phyloP scores from a whole-genome alignment of 2,329 filamentous ascomycete genomes.

The Fusarium sarcochroum region DNA sequence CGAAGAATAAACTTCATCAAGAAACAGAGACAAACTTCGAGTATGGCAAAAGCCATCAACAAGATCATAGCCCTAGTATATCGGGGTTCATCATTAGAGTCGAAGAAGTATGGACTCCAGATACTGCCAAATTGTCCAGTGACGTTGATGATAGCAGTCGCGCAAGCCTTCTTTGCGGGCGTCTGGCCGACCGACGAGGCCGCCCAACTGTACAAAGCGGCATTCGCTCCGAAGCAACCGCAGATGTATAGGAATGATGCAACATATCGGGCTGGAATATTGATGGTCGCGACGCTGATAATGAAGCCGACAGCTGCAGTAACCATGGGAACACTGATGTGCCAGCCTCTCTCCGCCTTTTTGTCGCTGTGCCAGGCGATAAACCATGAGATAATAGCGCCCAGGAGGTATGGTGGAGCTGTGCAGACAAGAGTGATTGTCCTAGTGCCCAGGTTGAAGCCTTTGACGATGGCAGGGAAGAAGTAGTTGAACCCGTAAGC shows the following conservation, averaged over 20 bases:
- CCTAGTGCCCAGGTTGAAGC: neutral
- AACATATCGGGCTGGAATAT: neutral
- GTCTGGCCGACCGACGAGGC: neutral
- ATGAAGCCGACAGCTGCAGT: neutral
- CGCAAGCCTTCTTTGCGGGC: neutral
- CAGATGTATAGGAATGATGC: neutral
- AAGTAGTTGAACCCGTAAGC: neutral
- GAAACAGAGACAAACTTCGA: neutral
- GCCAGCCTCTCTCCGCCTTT: neutral
- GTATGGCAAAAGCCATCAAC: neutral
- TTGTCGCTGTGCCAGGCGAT: neutral
- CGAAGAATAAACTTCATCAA: neutral
- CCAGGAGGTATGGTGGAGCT: neutral
- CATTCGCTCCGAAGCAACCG: neutral
- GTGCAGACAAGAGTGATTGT: neutral
- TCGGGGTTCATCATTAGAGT: neutral
- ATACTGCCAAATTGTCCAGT: neutral
- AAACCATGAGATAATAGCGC: neutral
- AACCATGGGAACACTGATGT: neutral
- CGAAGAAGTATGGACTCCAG: neutral
- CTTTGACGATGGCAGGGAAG: neutral
- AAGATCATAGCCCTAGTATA: neutral
- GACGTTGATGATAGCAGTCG: neutral
- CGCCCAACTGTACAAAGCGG: neutral
- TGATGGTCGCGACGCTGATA: neutral